Percentiles rank a stretch among this genome's conserved stretches.
These are phyloP conservation scores for Aschersonia sp. DNA, from an alignment of 2,329 filamentous ascomycete species.

Conservation along the genomic window DNA sequence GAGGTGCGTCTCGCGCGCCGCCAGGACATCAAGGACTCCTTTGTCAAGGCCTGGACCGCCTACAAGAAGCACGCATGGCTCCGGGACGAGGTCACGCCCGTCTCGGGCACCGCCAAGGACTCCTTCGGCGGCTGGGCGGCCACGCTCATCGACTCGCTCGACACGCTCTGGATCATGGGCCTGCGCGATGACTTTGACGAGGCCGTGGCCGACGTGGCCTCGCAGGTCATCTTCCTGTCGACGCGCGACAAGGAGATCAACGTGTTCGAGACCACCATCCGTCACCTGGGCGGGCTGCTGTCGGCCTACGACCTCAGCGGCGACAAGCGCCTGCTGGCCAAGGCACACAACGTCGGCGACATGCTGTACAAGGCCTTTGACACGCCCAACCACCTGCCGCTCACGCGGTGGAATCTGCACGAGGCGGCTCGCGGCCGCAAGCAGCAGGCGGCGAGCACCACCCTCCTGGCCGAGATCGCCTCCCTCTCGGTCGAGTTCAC, in stretches of 20 bases:
- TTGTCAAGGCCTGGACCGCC: constrained; percentile 30
- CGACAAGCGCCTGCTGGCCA: constrained; percentile 26
- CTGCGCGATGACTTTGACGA: constrained; percentile 39
- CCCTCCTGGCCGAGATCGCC: constrained; percentile 46
- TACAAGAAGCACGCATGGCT: constrained; percentile 39
- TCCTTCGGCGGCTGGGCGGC: constrained; percentile 41
- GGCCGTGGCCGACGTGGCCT: constrained; percentile 31
- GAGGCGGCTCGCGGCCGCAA: constrained; percentile 11
- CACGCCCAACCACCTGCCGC: constrained; percentile 33
- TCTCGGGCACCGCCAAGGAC: constrained; percentile 30
- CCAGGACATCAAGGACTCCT: constrained; percentile 25
- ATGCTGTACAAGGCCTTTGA: constrained; percentile 38
- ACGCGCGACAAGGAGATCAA: constrained; percentile 27
- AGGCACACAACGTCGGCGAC: constrained; percentile 35
- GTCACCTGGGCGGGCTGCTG: constrained; percentile 34
- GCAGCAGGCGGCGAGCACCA: constrained; percentile 5
- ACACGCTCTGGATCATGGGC: constrained; percentile 49
- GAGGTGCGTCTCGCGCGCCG: constrained; percentile 18
- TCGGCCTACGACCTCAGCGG: constrained; percentile 34
- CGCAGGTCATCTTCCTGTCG: constrained; percentile 34
- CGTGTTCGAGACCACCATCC: constrained; percentile 34
- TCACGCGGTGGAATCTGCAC: constrained; percentile 15
- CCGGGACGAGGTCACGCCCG: constrained; percentile 34
- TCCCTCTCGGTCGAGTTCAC: constrained; percentile 61
- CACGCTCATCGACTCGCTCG: constrained; percentile 44